phyloP scores from a whole-genome alignment of 139 green algal genomes.

The Coelastrella sp. region DNA sequence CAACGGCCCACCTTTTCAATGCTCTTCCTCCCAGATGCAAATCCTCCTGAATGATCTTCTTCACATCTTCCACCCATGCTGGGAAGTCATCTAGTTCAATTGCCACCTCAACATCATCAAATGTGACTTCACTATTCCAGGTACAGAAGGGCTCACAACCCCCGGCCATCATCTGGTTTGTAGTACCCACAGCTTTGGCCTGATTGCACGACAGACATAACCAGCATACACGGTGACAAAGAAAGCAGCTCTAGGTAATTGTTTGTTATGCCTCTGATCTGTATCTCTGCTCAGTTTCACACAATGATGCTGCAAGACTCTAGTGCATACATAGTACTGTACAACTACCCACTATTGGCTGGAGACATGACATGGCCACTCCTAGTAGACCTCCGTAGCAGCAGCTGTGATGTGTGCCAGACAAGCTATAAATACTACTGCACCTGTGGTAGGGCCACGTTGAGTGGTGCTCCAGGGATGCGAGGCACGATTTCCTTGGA shows the following conservation, averaged over 20 bases:
- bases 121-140: slow-evolving; percentile 34
- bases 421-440: too few relatives aligned
- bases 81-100: slow-evolving; percentile 44
- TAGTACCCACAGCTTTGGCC: slow-evolving; percentile 23
- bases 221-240: background rate
- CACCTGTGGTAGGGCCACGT: slow-evolving; percentile 19
- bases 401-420: too few relatives aligned
- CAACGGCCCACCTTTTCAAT: slow-evolving; percentile 30
- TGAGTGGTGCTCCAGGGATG: background rate
- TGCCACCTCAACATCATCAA: slow-evolving; percentile 38
- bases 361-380: too few relatives aligned
- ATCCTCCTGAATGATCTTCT: slow-evolving; percentile 10
- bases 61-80: slow-evolving; percentile 39
- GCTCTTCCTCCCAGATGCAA: slow-evolving; percentile 10
- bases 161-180: slow-evolving; percentile 42
- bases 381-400: too few relatives aligned
- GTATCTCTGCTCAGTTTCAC: too few relatives aligned
- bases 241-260: background rate
- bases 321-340: too few relatives aligned
- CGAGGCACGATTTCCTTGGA: slow-evolving; percentile 20
- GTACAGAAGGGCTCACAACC: slow-evolving; percentile 39
- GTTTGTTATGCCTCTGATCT: too few relatives aligned
- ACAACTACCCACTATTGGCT: too few relatives aligned
- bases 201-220: background rate
- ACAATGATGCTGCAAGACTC: too few relatives aligned